Evolutionary conservation across 179 eudicot species (phyloP).

Genomic region (Silene noctiflora): DNA sequence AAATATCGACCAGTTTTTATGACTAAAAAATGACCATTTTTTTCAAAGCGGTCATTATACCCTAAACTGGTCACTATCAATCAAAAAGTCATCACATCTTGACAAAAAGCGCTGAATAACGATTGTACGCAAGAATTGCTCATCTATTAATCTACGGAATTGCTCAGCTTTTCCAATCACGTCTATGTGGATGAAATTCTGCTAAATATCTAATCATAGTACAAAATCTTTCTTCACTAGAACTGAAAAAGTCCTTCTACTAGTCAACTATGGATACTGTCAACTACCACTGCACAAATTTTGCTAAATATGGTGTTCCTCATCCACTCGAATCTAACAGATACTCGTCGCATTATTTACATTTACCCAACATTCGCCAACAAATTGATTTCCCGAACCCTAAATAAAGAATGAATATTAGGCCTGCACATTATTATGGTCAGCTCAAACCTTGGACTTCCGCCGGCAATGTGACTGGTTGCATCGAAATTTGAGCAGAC

Average conservation of each 20-base stretch:
- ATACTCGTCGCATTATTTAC: neutral
- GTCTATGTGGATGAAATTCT: neutral
- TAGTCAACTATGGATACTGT: conserved; percentile 6
- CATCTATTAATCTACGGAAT: neutral
- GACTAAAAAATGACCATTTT: too few species aligned
- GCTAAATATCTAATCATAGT: neutral
- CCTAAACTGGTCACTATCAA: too few species aligned
- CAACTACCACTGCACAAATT: conserved; percentile 14
- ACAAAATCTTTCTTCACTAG: neutral
- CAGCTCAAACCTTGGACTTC: conserved; percentile 50
- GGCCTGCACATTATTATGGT: conserved; percentile 8
- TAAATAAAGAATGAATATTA: neutral
- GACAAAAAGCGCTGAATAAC: too few species aligned
- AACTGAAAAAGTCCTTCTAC: neutral
- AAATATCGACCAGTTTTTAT: too few species aligned
- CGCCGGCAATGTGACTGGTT: conserved; percentile 39
- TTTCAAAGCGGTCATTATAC: too few species aligned
- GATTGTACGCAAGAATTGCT: too few species aligned
- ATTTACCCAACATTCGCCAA: neutral
- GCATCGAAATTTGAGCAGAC: conserved; percentile 33
- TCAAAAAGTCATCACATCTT: too few species aligned
- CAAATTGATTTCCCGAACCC: neutral
- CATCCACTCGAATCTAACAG: neutral
- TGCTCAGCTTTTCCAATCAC: neutral
- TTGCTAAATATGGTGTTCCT: conserved; percentile 8